phyloP scores from a whole-genome alignment of 352 stramenopile genomes.

The Globisporangium nagaii region DNA sequence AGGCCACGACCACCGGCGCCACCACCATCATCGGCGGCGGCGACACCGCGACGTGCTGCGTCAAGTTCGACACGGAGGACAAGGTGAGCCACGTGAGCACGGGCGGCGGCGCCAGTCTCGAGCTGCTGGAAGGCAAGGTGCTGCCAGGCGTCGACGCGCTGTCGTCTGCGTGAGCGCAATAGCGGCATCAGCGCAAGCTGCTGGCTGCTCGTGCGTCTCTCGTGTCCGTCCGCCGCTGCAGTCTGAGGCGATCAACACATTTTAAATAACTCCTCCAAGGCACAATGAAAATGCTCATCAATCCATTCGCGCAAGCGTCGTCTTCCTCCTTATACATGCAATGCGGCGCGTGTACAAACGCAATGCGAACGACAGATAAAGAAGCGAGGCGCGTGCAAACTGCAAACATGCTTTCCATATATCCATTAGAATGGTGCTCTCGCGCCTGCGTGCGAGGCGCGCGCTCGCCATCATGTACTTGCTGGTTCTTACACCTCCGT shows the following conservation, averaged over 20 bases:
- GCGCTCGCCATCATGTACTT: neutral
- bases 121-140: constrained; percentile 98
- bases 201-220: neutral
- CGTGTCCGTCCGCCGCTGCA: neutral
- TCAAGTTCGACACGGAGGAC: constrained; percentile 86
- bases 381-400: too few species aligned
- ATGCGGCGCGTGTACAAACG: too few species aligned
- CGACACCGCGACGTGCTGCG: constrained; percentile 92
- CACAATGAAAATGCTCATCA: neutral
- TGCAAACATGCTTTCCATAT: too few species aligned
- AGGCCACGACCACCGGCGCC: constrained; percentile 90
- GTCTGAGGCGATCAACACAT: neutral
- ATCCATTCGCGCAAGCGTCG: too few species aligned
- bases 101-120: constrained; percentile 93
- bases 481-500: constrained; percentile 59
- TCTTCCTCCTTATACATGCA: too few species aligned
- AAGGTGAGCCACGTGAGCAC: constrained; percentile 90
- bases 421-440: constrained; percentile 6
- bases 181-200: too few species aligned
- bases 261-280: neutral
- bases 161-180: constrained; percentile 55
- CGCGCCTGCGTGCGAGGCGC: neutral
- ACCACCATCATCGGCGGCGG: constrained; percentile 99
- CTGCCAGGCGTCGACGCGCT: constrained; percentile 97
- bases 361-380: too few species aligned